Evolutionary conservation across 257 asterid genomes (phyloP).

Genomic region (Solanum habrochaites): DNA sequence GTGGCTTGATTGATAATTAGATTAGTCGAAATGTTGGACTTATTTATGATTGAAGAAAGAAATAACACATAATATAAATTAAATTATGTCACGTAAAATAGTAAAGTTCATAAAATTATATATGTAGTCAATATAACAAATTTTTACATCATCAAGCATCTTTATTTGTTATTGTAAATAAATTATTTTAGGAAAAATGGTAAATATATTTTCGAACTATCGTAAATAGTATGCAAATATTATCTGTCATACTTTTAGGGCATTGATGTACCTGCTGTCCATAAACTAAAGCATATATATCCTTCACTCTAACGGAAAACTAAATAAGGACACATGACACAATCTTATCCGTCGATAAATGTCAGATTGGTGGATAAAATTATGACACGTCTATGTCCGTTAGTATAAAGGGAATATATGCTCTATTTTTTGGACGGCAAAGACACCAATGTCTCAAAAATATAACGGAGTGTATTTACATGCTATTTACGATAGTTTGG

Average conservation of each 20-base stretch:
- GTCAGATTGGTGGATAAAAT: too few relatives aligned
- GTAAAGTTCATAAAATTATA: background rate
- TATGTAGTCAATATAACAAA: background rate
- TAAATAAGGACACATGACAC: too few relatives aligned
- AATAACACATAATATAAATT: background rate
- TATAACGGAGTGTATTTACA: rapidly evolving
- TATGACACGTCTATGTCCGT: too few relatives aligned
- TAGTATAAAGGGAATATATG: too few relatives aligned
- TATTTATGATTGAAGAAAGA: background rate
- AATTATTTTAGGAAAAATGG: background rate
- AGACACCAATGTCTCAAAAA: too few relatives aligned
- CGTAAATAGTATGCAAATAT: too few relatives aligned
- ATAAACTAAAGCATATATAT: too few relatives aligned
- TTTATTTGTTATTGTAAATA: background rate
- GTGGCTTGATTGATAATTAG: background rate
- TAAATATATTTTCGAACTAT: too few relatives aligned
- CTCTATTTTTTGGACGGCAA: too few relatives aligned
- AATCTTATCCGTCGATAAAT: too few relatives aligned
- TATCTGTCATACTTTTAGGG: rapidly evolving
- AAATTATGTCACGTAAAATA: background rate
- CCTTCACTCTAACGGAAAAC: too few relatives aligned
- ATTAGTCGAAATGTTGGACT: background rate
- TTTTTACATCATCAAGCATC: background rate
- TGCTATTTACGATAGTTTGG: too few relatives aligned
- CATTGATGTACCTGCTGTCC: rapidly evolving